These are phyloP conservation scores for Rosa persica DNA, from an alignment of 306 rosid species.

Conservation along the genomic window DNA sequence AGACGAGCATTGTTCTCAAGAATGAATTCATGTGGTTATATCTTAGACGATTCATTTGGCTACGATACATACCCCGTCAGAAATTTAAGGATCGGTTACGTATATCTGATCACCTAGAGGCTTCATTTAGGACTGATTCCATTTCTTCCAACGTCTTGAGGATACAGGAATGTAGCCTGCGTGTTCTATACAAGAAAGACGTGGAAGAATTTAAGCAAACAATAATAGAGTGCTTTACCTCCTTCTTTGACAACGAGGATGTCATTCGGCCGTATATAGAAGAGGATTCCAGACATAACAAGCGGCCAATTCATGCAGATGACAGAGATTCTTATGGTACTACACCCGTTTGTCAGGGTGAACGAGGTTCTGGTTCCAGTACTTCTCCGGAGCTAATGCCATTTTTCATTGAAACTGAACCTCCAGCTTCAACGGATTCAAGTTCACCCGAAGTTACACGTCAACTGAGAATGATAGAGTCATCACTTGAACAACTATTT, in stretches of 20 bases:
- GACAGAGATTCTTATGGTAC: too few relatives aligned
- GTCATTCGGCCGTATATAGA: not conserved
- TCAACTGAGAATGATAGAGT: too few relatives aligned
- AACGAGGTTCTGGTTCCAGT: too few relatives aligned
- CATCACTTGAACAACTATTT: too few relatives aligned
- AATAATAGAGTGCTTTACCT: not conserved
- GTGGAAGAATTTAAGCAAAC: not conserved
- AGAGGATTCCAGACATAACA: not conserved
- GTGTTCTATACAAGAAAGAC: not conserved
- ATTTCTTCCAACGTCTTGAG: not conserved
- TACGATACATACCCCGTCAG: not conserved
- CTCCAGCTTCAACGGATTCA: too few relatives aligned
- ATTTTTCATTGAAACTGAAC: too few relatives aligned
- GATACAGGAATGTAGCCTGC: not conserved
- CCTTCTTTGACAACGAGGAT: not conserved
- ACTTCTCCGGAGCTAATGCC: too few relatives aligned
- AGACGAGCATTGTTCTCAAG: not conserved
- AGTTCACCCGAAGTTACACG: too few relatives aligned
- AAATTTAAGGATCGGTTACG: too few relatives aligned
- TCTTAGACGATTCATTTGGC: constrained; percentile 6
- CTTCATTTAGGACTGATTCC: not conserved
- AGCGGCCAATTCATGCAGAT: too few relatives aligned
- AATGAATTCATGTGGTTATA: not conserved
- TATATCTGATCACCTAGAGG: too few relatives aligned
- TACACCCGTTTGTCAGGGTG: too few relatives aligned